A percentile compares a stretch with the other conserved stretches of the same genome.
phyloP scores from a whole-genome alignment of 2,329 filamentous ascomycete species.

The Fragosphaeria purpurea region DNA sequence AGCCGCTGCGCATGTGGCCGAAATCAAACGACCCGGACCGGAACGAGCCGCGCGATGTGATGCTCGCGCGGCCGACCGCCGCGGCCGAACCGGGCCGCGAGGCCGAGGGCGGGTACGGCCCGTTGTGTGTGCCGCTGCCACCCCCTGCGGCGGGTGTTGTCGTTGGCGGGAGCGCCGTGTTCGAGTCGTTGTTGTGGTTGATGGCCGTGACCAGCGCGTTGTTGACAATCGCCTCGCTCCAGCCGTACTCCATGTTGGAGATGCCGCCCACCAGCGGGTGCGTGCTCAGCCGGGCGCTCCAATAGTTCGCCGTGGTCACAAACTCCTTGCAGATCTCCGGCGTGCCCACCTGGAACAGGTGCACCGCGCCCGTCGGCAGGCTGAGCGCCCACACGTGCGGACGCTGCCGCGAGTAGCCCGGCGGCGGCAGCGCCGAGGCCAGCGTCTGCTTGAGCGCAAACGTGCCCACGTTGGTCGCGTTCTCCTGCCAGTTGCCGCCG shows the following conservation, averaged over 20 bases:
- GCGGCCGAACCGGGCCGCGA: constrained; percentile 44
- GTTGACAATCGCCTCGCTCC: constrained; percentile 76
- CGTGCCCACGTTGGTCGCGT: constrained; percentile 77
- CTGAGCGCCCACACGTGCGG: constrained; percentile 93
- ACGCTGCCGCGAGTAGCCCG: constrained; percentile 82
- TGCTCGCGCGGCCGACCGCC: constrained; percentile 8
- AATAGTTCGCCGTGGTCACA: constrained; percentile 91
- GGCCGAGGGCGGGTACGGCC: constrained; percentile 15
- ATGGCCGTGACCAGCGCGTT: constrained; percentile 43
- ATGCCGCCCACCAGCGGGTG: constrained; percentile 87
- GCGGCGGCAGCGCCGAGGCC: constrained; percentile 77
- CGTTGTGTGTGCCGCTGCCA: constrained; percentile 14
- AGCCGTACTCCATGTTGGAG: constrained; percentile 95
- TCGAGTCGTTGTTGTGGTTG: constrained; percentile 43
- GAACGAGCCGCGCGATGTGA: constrained; percentile 29
- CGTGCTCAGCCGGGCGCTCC: constrained; percentile 88
- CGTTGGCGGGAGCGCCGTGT: constrained; percentile 5
- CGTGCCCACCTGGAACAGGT: constrained; percentile 96
- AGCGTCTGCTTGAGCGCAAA: constrained; percentile 88
- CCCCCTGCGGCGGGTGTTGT: constrained; percentile 5
- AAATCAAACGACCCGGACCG: constrained; percentile 55
- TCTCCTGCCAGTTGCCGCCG: constrained; percentile 97
- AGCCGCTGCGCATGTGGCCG: constrained; percentile 41
- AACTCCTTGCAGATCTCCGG: constrained; percentile 92
- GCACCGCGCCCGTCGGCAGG: constrained; percentile 83